Base-by-base conservation (phyloP, 306 rosid species). In the Corylus avellana region DNA sequence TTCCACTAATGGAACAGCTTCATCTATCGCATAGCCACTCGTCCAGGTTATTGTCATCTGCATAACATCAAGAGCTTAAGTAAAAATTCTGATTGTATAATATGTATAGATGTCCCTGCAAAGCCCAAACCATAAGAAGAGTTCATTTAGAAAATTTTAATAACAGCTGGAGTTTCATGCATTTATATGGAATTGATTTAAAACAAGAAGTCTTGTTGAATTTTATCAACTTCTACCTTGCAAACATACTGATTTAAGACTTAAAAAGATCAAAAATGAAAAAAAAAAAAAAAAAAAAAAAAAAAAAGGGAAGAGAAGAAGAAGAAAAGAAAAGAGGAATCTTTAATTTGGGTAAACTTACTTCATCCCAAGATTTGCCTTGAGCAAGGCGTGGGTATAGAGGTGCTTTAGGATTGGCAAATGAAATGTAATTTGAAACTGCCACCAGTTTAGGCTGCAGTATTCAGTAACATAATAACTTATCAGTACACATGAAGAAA, bases 1-100 rank as follows among this genome's bases (percentile, higher is more conserved):
- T 64, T 91, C 89, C 70, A 91, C 88, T 10, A 91, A 86, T 0
- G 98, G 94, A 32, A 80, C 84, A 70, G 97, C 97, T 78, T 92
- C 97, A 70, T 77, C 68, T 55, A 91, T 83, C 74, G 77, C 77
- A 53, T 91, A 94, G 70, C 98, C 97, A 80, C 98, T 94, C 32
- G 97, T 92, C 98, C 98, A 92, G 18, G 98, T 92, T 70, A 94
- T 77, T 63, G 97, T 85, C 97, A 91, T 94, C 98, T 94, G 88
- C 86, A 89, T 27, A 85, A 58, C 75, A 76, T 57, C 50, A 9
- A 25, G 77, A 32, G 57, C 7, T 42, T 4, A 29, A 9, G 18
- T 3, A 17, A 20, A 63, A 37, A 50, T 64, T 64, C 48, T 64
- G 71, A 4, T 66, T 14, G 5, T 37, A 22, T 59, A 3, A 11